phyloP scores from a whole-genome alignment of 495 filamentous ascomycete genomes.

The Glonium stellatum region DNA sequence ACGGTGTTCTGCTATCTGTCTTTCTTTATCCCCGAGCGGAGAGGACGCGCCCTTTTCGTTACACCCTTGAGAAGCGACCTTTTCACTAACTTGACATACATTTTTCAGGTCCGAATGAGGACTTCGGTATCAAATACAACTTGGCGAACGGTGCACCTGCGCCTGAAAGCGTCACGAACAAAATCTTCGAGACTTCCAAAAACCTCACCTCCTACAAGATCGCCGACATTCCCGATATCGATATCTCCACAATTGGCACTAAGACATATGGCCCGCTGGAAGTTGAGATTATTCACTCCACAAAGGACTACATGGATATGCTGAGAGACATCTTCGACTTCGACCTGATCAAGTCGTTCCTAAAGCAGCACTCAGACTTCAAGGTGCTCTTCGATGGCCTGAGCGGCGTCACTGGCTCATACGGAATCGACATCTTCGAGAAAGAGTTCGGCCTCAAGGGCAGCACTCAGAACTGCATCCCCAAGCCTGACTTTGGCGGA shows the following conservation, averaged over 20 bases:
- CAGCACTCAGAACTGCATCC: conserved; percentile 89
- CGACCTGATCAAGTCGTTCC: conserved; percentile 85
- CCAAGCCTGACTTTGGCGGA: conserved; percentile 88
- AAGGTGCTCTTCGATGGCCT: conserved; percentile 95
- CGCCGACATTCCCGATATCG: conserved; percentile 75
- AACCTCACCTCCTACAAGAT: conserved; percentile 86
- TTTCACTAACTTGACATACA: background rate
- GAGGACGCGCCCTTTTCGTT: background rate
- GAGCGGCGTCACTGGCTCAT: conserved; percentile 89
- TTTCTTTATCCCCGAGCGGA: background rate
- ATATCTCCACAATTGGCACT: conserved; percentile 74
- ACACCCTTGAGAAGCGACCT: background rate
- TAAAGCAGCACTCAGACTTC: conserved; percentile 77
- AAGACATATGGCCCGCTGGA: conserved; percentile 78
- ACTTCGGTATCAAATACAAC: conserved; percentile 99
- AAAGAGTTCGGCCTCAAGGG: conserved; percentile 76
- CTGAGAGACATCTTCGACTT: conserved; percentile 99
- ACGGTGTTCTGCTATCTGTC: background rate
- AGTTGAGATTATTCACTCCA: conserved; percentile 90
- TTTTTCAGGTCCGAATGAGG: conserved; percentile 69
- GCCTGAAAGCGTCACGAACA: conserved; percentile 92
- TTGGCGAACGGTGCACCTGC: conserved; percentile 90
- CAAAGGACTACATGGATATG: conserved; percentile 85
- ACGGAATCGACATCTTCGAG: conserved; percentile 91
- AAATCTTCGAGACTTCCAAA: conserved; percentile 89